Evolutionary conservation across 257 asterid species (phyloP).

Genomic region (Craterostigma plantagineum): DNA sequence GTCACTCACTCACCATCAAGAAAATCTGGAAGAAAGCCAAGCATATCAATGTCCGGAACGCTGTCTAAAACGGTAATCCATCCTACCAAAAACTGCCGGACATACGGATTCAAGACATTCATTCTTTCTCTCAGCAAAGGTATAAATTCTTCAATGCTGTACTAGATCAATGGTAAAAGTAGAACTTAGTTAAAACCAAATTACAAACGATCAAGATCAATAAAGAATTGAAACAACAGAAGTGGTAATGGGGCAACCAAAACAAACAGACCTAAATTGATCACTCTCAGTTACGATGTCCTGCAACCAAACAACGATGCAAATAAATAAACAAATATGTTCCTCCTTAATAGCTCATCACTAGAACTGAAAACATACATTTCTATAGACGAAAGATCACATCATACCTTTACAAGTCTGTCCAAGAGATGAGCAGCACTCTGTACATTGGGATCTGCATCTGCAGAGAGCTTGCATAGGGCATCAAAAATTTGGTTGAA

Average conservation of each 20-base stretch:
- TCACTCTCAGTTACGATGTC: constrained; percentile 97
- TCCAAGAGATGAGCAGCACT: constrained; percentile 99
- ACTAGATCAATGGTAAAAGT: constrained; percentile 9
- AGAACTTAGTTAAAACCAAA: constrained; percentile 12
- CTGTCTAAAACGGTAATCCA: constrained; percentile 99
- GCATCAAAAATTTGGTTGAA: constrained; percentile 96
- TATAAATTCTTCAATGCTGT: constrained; percentile 96
- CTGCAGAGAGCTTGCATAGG: constrained; percentile 92
- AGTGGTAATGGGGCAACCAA: too few species aligned
- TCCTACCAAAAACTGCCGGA: constrained; percentile 98
- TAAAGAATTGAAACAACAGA: constrained; percentile 7
- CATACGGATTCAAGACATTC: constrained; percentile 92
- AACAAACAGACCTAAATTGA: constrained; percentile 97
- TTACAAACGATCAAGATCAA: constrained; percentile 8
- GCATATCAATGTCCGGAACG: constrained; percentile 98
- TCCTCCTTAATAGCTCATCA: constrained; percentile 4
- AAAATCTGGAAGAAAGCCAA: constrained; percentile 97
- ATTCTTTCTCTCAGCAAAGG: constrained; percentile 88
- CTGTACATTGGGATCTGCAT: constrained; percentile 91
- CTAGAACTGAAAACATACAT: constrained; percentile 1
- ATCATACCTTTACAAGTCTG: constrained; percentile 95
- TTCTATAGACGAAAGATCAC: constrained; percentile 4
- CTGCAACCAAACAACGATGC: constrained; percentile 27
- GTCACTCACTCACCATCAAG: constrained; percentile 65
- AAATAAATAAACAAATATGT: constrained; percentile 10